phyloP scores from a whole-genome alignment of 768 basidiomycete genomes.

The Leccinum subtestaceum region DNA sequence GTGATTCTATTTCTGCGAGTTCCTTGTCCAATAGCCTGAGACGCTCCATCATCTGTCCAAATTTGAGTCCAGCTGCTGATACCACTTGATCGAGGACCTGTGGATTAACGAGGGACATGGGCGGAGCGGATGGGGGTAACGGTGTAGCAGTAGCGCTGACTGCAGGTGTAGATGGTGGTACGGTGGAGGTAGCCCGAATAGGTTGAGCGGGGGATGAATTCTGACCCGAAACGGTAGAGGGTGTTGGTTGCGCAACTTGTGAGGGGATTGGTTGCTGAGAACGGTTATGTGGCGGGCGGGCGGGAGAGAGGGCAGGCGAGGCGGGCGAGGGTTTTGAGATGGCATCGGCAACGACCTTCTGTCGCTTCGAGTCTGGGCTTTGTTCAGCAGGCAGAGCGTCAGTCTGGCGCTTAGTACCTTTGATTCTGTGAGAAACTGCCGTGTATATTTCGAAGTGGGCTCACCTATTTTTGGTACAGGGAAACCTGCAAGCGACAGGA shows the following conservation, averaged over 20 bases:
- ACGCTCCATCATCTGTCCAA: slow-evolving; percentile 25
- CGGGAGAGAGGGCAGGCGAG: slow-evolving; percentile 22
- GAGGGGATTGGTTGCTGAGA: slow-evolving; percentile 16
- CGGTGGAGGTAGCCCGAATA: slow-evolving; percentile 4
- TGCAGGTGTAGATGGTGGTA: slow-evolving; percentile 6
- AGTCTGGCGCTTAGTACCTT: slow-evolving; percentile 42
- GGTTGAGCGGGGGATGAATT: slow-evolving; percentile 10
- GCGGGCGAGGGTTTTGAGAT: slow-evolving; percentile 17
- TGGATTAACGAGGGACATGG: neutral
- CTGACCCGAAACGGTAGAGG: slow-evolving; percentile 2
- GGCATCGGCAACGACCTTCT: slow-evolving; percentile 21
- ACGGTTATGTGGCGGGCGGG: slow-evolving; percentile 23
- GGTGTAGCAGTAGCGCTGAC: slow-evolving; percentile 10
- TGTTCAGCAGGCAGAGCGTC: slow-evolving; percentile 36
- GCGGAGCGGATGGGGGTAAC: slow-evolving; percentile 7
- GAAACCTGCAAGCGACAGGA: slow-evolving; percentile 48
- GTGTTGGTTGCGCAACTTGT: slow-evolving; percentile 21
- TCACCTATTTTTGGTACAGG: slow-evolving; percentile 34
- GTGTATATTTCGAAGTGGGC: slow-evolving; percentile 9
- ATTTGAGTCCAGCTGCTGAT: slow-evolving; percentile 8
- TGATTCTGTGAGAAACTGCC: slow-evolving; percentile 10
- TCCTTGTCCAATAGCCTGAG: slow-evolving; percentile 18
- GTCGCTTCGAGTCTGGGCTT: slow-evolving; percentile 47
- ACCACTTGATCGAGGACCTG: slow-evolving; percentile 19
- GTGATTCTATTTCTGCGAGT: slow-evolving; percentile 11